Percentiles rank a stretch among this genome's conserved stretches.
phyloP scores from a whole-genome alignment of 2,329 filamentous ascomycete genomes.

The Pestalotiopsis sp. region DNA sequence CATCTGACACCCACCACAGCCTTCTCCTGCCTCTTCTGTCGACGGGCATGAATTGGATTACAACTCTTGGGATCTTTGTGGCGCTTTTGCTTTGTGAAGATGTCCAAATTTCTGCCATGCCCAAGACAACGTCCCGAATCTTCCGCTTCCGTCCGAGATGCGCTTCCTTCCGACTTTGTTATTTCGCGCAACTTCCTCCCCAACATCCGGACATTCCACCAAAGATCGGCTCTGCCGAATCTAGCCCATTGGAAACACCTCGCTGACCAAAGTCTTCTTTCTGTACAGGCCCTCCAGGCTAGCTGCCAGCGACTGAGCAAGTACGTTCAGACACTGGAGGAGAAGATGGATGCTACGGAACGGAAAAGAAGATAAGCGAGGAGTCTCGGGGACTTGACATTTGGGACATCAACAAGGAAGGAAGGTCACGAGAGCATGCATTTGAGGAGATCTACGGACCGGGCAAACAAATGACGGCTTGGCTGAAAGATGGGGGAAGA shows the following conservation, averaged over 20 bases:
- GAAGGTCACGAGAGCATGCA: constrained; percentile 2
- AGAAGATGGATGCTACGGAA: constrained; percentile 70
- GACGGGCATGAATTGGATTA: not conserved
- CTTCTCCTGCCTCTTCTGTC: constrained; percentile 10
- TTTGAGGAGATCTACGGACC: not conserved
- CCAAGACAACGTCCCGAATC: not conserved
- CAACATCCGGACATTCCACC: not conserved
- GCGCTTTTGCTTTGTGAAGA: constrained; percentile 11
- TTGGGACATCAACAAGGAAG: not conserved
- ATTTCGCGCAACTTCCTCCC: not conserved
- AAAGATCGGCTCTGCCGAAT: not conserved
- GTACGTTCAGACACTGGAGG: constrained; percentile 82
- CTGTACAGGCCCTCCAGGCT: constrained; percentile 75
- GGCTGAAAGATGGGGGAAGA: not conserved
- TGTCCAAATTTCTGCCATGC: not conserved
- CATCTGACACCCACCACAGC: constrained; percentile 34
- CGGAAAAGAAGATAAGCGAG: constrained; percentile 64
- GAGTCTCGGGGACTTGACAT: constrained; percentile 7
- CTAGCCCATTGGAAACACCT: not conserved
- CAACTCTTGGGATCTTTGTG: not conserved
- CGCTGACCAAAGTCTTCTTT: constrained; percentile 16
- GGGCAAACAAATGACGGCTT: not conserved
- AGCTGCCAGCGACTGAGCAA: constrained; percentile 84
- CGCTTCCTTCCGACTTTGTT: not conserved
- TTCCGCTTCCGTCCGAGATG: not conserved